Conservation (phyloP, 78 protist genomes). For the Bigelowiella natans region DNA sequence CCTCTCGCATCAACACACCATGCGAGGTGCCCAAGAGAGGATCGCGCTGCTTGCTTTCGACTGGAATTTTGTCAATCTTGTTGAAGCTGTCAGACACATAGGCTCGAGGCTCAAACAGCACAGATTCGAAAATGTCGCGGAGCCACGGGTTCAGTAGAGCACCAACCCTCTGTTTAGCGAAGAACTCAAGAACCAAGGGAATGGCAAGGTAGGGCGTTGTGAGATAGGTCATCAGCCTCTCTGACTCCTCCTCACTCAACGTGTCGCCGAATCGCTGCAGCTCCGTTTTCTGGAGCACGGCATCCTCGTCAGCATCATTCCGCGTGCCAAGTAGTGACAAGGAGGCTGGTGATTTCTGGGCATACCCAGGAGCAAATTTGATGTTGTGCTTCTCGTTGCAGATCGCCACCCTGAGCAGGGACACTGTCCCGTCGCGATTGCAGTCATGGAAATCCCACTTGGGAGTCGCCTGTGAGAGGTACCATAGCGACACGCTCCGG, state of each 20-base stretch:
- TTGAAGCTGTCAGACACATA: no score
- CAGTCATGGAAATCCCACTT: background rate
- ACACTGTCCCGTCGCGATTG: background rate
- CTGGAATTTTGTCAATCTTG: background rate
- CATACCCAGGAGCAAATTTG: background rate
- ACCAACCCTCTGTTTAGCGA: conserved; percentile 35
- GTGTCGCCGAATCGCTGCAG: conserved; percentile 31
- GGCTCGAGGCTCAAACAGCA: conserved; percentile 37
- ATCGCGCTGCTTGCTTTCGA: background rate
- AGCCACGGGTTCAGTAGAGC: conserved; percentile 13
- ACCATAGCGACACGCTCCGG: background rate
- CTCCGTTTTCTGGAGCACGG: conserved; percentile 3
- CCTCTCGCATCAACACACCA: conserved; percentile 29
- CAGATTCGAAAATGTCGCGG: conserved; percentile 14
- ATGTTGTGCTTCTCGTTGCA: background rate
- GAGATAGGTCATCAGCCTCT: conserved; percentile 23
- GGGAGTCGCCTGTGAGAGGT: background rate
- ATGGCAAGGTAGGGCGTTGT: conserved; percentile 36
- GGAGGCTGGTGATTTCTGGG: conserved; percentile 6
- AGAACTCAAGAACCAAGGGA: conserved; percentile 52
- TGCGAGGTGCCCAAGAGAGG: conserved; percentile 8
- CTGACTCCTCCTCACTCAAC: conserved; percentile 21
- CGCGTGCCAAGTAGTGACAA: background rate
- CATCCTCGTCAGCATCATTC: conserved; percentile 22
- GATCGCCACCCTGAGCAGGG: background rate